Base-by-base conservation (phyloP, 2,329 filamentous ascomycete species). In the Phialophora chinensis region DNA sequence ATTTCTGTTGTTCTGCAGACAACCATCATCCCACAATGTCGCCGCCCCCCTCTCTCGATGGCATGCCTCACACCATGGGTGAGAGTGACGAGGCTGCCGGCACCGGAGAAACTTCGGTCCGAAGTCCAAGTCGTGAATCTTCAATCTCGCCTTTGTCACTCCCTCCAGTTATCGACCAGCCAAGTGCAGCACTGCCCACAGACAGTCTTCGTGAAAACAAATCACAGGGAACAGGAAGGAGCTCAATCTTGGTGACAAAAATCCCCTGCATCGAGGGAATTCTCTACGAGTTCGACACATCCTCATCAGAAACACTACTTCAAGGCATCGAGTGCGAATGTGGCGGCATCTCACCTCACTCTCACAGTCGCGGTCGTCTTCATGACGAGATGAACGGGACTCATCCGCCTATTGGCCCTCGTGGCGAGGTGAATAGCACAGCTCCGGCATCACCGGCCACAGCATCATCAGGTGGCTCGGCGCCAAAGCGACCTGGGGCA, bases 401-500 rank as follows among this genome's bases (percentile, higher is more conserved):
- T 12, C 53, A 55, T 4, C 53, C 53, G 29, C 25, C 65, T 38
- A 62, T 47, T 52, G 59, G 59, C 31, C 59, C 47, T 52, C 29
- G 66, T 27, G 62, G 67, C 56, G 67, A 69, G 29, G 53, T 29
- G 17, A 55, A 14, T 29, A 55, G 23, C 53, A 35, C 29, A 4
- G 12, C 53, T 11, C 29, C 53, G 6, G 29, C 53, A 8, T 35
- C 29, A 17, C 53, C 31, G 3, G 14, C 56, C 4, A 52, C 54
- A 27, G 42, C 52, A 31, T 25, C 49, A 52, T 20, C 58, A 52
- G 49, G 23, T 52, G 49, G 49, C 49, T 17, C 10, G 25, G 49
- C 76, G 35, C 27, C 64, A 14, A 53, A 50, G 35, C 64, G 66
- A 4, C 49, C 50, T 57, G 82, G 83, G 14, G 87, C 86, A 25